Evolutionary conservation across 2,329 filamentous ascomycete genomes (phyloP), one percentile per base, ranked within the genome.

Genomic region (Talaromyces rugulosus): DNA sequence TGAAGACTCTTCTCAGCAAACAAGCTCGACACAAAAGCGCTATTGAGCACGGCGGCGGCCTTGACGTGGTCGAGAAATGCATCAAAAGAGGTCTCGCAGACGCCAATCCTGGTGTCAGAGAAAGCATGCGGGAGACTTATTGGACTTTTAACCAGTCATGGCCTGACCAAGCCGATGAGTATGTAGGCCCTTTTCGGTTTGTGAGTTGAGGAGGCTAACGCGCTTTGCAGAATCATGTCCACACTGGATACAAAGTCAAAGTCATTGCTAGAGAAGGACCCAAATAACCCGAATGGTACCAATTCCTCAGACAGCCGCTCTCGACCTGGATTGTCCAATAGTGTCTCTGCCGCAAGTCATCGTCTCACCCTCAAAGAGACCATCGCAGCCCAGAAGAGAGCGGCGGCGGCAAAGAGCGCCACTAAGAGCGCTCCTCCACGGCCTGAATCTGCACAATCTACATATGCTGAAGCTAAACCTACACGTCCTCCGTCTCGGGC

Each of bases 1-100:
- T 98, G 33, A 90, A 88, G 75, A 96, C 89, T 0, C 76, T 98
- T 23, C 78, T 99, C 44, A 88, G 84, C 67, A 91, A 91, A 69
- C 90, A 96, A 72, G 80, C 85, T 0, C 83, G 67, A 23, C 91
- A 96, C 76, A 96, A 92, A 77, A 85, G 81, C 65, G 87, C 92
- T 47, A 82, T 98, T 63, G 94, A 98, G 73, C 91, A 96, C 71
- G 85, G 85, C 0, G 93, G 92, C 50, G 91, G 92, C 4, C 77
- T 96, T 23, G 92, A 96, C 12, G 71, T 91, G 31, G 85, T 96
- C 14, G 92, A 96, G 66, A 96, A 96, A 75, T 91, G 89, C 67
- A 86, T 99, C 71, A 92, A 89, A 74, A 96, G 92, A 73, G 91
- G 94, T 0, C 82, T 99, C n/a, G 83, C 82, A 27, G 95, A 99